These are phyloP conservation scores for Peronosclerospora sorghi DNA, from an alignment of 352 stramenopile genomes.

Conservation along the genomic window DNA sequence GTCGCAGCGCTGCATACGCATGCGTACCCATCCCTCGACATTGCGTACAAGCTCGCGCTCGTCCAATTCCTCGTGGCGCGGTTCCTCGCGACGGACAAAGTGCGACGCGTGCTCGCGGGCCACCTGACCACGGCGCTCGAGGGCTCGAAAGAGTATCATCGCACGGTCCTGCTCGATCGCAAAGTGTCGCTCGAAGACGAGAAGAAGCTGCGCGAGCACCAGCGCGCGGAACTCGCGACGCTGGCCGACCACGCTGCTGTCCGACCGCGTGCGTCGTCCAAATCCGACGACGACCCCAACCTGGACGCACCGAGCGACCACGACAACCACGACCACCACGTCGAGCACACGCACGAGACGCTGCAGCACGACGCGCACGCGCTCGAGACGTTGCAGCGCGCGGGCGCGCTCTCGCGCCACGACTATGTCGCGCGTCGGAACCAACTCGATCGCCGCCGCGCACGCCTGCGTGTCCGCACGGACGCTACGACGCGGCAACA, in stretches of 20 bases:
- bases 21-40: conserved; percentile 40
- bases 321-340: no score
- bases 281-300: no score
- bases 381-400: conserved; percentile 44
- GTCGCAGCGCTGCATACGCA: conserved; percentile 30
- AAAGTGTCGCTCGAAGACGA: conserved; percentile 67
- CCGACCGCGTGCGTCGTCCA: no score
- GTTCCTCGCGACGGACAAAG: conserved; percentile 49
- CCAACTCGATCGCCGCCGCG: conserved; percentile 52
- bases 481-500: conserved; percentile 63
- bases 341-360: conserved; percentile 45
- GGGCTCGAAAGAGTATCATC: conserved; percentile 67
- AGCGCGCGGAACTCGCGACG: conserved; percentile 44
- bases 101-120: conserved; percentile 44
- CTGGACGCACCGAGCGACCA: conserved; percentile 49
- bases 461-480: conserved; percentile 36
- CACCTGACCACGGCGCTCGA: conserved; percentile 47
- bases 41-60: conserved; percentile 62
- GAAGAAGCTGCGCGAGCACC: conserved; percentile 69
- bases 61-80: conserved; percentile 59
- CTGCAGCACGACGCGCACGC: conserved; percentile 64
- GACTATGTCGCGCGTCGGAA: conserved; percentile 74
- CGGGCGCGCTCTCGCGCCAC: conserved; percentile 66
- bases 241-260: no score
- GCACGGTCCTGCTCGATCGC: conserved; percentile 44